Base-by-base conservation (phyloP, 2,329 filamentous ascomycete genomes). In the Chaetomiaceae sp. region DNA sequence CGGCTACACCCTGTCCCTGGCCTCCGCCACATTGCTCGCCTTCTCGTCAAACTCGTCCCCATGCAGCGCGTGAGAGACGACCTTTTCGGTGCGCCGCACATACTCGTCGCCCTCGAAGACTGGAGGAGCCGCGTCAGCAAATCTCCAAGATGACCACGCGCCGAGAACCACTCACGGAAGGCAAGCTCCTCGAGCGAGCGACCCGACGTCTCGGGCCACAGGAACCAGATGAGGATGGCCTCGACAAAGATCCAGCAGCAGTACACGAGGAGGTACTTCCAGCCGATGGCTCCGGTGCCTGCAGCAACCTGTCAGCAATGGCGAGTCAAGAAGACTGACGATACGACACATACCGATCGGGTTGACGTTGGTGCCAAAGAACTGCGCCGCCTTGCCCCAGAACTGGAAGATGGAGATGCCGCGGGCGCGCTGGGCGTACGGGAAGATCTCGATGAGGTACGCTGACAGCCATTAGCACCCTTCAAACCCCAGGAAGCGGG, bases 341-440 rank as follows among this genome's bases (percentile, higher is more conserved):
- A n/a, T n/a, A n/a, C n/a, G n/a, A 55, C 64, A 52, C 65, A 61
- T 29, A 38, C 65, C 66, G 20, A 68, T 64, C 6, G 65, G 66
- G 56, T 68, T 68, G 57, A 68, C 64, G 36, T 65, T 63, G 27
- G 64, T 66, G 4, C 61, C 62, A 15, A 68, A 67, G 54, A 68
- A 68, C 55, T 63, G 59, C 1, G 62, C 62, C 12, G 59, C 57
- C 46, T 65, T 64, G 56, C 64, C 64, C 49, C 64, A 67, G 56
- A 68, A 63, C 58, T 67, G 64, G 57, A 68, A 67, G 50, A 66
- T 63, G 57, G 66, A 53, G 44, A 69, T 66, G n/a, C 67, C 67
- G 8, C 65, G 61, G 12, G 64, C 61, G 7, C 67, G 63, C 54
- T 67, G 62, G 6, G 62, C 59, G 42, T 63, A 69, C 1, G 58